A percentile compares a stretch with the other conserved stretches of the same genome.
Conservation (phyloP, 2,329 filamentous ascomycete genomes). For the Talaromyces sp. region DNA sequence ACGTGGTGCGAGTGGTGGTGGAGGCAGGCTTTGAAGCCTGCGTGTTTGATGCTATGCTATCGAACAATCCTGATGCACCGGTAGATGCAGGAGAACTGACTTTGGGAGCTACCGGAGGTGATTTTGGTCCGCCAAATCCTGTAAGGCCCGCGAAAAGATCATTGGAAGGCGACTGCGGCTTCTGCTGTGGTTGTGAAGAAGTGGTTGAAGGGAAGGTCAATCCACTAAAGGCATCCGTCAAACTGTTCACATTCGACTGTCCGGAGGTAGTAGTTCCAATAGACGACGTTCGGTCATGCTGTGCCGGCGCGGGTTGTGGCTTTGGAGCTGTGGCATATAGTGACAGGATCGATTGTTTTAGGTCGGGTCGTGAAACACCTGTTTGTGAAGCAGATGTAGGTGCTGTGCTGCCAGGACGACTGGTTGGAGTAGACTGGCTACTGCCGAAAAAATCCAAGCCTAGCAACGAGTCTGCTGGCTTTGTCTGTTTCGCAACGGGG, state of each 20-base stretch:
- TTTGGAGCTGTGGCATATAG: constrained; percentile 82
- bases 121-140: constrained; percentile 48
- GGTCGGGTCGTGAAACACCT: constrained; percentile 74
- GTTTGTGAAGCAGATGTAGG: constrained; percentile 53
- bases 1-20: constrained; percentile 39
- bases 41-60: constrained; percentile 61
- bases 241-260: constrained; percentile 51
- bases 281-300: constrained; percentile 56
- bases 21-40: constrained; percentile 43
- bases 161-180: constrained; percentile 46
- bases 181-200: constrained; percentile 31
- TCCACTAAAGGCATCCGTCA: constrained; percentile 76
- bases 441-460: constrained; percentile 89
- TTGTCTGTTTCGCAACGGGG: constrained; percentile 54
- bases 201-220: constrained; percentile 55
- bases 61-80: constrained; percentile 75
- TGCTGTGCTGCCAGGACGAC: constrained; percentile 73
- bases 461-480: constrained; percentile 76
- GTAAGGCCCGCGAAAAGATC: constrained; percentile 61
- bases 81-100: constrained; percentile 47
- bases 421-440: constrained; percentile 61
- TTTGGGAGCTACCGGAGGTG: constrained; percentile 42
- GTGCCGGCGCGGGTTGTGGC: constrained; percentile 55
- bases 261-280: constrained; percentile 63
- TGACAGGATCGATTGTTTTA: constrained; percentile 96